Evolutionary conservation across 768 basidiomycete genomes (phyloP).

Genomic region (Rhodotorula paludigena): DNA sequence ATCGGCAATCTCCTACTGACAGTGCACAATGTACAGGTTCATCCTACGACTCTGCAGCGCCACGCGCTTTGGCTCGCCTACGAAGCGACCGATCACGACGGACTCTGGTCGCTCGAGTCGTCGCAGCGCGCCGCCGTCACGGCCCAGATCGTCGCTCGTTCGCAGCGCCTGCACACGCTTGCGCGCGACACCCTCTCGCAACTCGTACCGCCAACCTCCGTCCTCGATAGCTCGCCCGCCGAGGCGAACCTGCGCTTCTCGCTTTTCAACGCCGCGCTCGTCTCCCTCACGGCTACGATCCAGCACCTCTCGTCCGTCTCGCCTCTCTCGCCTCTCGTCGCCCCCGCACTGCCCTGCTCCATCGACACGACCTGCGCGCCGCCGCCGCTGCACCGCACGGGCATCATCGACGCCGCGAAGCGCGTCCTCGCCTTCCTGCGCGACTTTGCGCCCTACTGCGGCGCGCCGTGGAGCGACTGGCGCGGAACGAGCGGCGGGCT

Average conservation of each 20-base stretch:
- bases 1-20: background rate
- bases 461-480: background rate
- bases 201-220: constrained; percentile 50
- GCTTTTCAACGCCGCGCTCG: constrained; percentile 6
- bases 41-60: background rate
- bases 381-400: background rate
- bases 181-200: constrained; percentile 50
- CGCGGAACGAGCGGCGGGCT: background rate
- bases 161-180: constrained; percentile 43
- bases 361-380: constrained; percentile 21
- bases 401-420: constrained; percentile 5
- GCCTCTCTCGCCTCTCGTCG: constrained; percentile 2
- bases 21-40: background rate
- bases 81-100: constrained; percentile 41
- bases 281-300: constrained; percentile 11
- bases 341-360: constrained; percentile 12
- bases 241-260: constrained; percentile 5
- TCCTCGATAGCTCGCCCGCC: background rate
- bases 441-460: background rate
- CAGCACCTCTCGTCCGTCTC: constrained; percentile 17
- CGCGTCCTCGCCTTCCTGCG: constrained; percentile 10
- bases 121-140: constrained; percentile 51
- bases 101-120: constrained; percentile 20
- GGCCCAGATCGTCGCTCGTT: constrained; percentile 59
- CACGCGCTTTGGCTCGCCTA: constrained; percentile 52